Conservation (phyloP, 2,329 filamentous ascomycete genomes). For the Rachicladosporium sp. region DNA sequence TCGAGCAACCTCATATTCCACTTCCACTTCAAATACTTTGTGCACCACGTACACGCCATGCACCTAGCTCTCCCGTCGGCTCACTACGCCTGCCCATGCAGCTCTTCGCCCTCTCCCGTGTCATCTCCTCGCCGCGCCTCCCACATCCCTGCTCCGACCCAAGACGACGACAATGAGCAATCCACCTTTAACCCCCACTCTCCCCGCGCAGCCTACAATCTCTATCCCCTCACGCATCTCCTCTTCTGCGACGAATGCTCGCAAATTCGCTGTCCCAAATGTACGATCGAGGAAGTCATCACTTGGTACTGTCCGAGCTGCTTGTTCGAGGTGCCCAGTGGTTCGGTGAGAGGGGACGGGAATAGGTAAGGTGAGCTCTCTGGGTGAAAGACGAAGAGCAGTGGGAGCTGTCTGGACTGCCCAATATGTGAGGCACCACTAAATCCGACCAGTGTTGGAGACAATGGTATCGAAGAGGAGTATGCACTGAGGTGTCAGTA, state of each 20-base stretch:
- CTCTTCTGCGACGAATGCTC: constrained; percentile 97
- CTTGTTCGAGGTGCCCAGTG: constrained; percentile 89
- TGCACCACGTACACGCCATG: constrained; percentile 25
- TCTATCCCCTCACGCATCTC: constrained; percentile 86
- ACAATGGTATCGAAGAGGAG: constrained; percentile 11
- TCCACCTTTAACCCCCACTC: constrained; percentile 76
- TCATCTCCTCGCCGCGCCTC: constrained; percentile 22
- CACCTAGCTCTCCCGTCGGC: constrained; percentile 49
- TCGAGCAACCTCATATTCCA: no score
- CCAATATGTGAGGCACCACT: constrained; percentile 77
- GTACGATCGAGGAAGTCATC: constrained; percentile 83
- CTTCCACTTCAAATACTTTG: no score
- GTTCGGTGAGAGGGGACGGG: constrained; percentile 80
- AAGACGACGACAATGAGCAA: constrained; percentile 44
- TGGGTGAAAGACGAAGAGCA: no score
- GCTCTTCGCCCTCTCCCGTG: constrained; percentile 28
- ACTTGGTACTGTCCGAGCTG: constrained; percentile 94
- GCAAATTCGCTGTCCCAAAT: constrained; percentile 85
- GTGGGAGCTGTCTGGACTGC: constrained; percentile 83
- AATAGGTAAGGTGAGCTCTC: constrained; percentile 52
- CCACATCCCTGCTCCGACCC: constrained; percentile 24
- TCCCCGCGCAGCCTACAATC: constrained; percentile 74
- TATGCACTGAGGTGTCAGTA: constrained; percentile 79
- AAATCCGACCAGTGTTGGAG: constrained; percentile 57
- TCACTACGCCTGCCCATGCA: constrained; percentile 54